Conservation (phyloP, 2,329 filamentous ascomycete species). For the Cytospora piceicola region DNA sequence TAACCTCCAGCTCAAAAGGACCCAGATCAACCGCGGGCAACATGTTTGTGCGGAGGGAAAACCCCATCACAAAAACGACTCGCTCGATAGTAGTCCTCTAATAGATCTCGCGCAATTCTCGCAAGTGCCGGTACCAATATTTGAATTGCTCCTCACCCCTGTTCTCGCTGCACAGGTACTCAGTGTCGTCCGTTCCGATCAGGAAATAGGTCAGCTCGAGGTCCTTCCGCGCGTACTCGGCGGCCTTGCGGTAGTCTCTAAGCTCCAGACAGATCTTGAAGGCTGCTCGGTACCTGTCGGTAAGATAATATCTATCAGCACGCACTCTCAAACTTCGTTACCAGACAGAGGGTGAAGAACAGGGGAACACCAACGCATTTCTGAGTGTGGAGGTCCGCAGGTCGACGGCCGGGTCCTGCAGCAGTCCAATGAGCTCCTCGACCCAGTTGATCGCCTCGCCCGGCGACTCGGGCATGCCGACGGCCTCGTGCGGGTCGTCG, state of each 20-base stretch:
- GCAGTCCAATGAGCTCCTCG: constrained; percentile 5
- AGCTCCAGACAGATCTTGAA: neutral
- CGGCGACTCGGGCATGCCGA: neutral
- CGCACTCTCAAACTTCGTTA: no score
- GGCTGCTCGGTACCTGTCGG: neutral
- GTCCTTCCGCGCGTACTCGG: neutral
- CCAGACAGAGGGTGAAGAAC: neutral
- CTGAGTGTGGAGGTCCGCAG: neutral
- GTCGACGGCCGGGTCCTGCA: constrained; percentile 16
- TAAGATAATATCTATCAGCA: neutral
- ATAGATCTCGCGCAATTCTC: neutral
- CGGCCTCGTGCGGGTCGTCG: no score
- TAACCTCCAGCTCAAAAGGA: no score
- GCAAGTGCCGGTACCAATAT: neutral
- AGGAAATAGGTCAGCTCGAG: neutral
- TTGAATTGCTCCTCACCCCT: neutral
- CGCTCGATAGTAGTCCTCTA: neutral
- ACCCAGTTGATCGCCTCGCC: constrained; percentile 1
- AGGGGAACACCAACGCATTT: neutral
- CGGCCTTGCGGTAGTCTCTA: neutral
- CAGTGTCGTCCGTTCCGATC: neutral
- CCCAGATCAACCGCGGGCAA: no score
- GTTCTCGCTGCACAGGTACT: neutral
- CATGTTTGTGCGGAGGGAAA: no score
- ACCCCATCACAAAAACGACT: no score